Percentiles rank a stretch among this genome's conserved stretches.
These are phyloP conservation scores for Pseudogymnoascus sp. DNA, from an alignment of 2,329 filamentous ascomycete species.

Conservation along the genomic window DNA sequence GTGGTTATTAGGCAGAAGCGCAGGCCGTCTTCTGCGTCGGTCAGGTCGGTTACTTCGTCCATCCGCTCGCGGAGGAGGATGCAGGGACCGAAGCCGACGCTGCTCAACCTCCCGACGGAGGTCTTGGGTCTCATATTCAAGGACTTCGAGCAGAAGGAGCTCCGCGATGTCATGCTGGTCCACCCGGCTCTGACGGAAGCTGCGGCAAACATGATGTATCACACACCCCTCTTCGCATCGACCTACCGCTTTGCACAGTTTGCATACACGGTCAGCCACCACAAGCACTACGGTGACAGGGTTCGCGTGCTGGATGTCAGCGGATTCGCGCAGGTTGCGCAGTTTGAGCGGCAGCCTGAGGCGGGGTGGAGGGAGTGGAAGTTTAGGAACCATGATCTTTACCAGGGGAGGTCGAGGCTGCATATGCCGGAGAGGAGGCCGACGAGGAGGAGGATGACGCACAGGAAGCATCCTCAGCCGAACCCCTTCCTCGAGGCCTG, in stretches of 20 bases:
- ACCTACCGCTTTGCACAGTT: constrained; percentile 24
- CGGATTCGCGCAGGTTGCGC: constrained; percentile 12
- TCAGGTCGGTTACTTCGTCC: constrained; percentile 15
- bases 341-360: constrained; percentile 9
- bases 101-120: constrained; percentile 18
- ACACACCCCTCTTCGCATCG: constrained; percentile 16
- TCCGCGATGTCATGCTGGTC: constrained; percentile 16
- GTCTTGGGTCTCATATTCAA: constrained; percentile 17
- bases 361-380: constrained; percentile 23
- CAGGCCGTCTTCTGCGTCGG: constrained; percentile 12
- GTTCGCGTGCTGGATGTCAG: constrained; percentile 20
- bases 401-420: not conserved
- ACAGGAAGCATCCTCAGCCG: constrained; percentile 16
- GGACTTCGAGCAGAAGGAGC: constrained; percentile 14
- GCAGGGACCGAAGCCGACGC: constrained; percentile 8
- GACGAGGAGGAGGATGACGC: not conserved
- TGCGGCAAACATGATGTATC: constrained; percentile 17
- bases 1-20: constrained; percentile 11
- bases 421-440: not conserved
- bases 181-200: constrained; percentile 16
- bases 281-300: constrained; percentile 14
- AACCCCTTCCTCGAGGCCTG: constrained; percentile 17
- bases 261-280: constrained; percentile 15
- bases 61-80: constrained; percentile 12
- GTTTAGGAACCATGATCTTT: constrained; percentile 15